phyloP scores from a whole-genome alignment of 345 rosid species.

The Euphorbia lathyris region DNA sequence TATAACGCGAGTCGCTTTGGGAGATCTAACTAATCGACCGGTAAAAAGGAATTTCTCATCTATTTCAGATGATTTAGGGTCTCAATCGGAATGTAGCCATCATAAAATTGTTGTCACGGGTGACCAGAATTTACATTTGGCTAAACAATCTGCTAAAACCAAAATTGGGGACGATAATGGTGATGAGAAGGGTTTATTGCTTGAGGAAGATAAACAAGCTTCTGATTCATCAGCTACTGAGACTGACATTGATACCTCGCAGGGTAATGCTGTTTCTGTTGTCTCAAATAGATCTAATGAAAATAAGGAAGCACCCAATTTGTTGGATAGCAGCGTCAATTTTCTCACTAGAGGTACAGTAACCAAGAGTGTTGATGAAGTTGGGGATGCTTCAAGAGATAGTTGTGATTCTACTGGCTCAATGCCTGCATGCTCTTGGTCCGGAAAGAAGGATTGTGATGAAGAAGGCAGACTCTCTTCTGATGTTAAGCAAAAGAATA shows the following conservation, averaged over 20 bases:
- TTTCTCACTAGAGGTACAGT: slow-evolving; percentile 18
- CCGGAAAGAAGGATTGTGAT: slow-evolving; percentile 28
- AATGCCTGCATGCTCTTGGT: slow-evolving; percentile 22
- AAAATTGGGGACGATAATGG: slow-evolving; percentile 12
- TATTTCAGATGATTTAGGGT: slow-evolving; percentile 34
- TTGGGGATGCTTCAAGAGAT: slow-evolving; percentile 30
- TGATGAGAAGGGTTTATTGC: slow-evolving; percentile 12
- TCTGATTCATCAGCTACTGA: slow-evolving; percentile 18
- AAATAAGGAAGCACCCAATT: slow-evolving; percentile 25
- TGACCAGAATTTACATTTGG: slow-evolving; percentile 25
- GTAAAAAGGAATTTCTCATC: slow-evolving; percentile 46
- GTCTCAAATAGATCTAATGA: slow-evolving; percentile 29
- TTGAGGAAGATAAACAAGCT: slow-evolving; percentile 21
- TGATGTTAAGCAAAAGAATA: slow-evolving; percentile 23
- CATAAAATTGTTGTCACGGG: slow-evolving; percentile 21
- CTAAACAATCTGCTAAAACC: slow-evolving; percentile 35
- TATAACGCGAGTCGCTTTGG: slow-evolving; percentile 28
- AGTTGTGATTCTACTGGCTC: slow-evolving; percentile 35
- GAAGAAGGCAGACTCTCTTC: slow-evolving; percentile 22
- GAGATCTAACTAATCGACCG: slow-evolving; percentile 50
- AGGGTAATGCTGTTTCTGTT: slow-evolving; percentile 17
- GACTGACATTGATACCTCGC: background rate
- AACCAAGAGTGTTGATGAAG: slow-evolving; percentile 25
- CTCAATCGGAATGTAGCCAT: slow-evolving; percentile 34
- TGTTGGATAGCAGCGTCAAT: slow-evolving; percentile 18